phyloP scores from a whole-genome alignment of 176 grass and related monocot genomes.

The Oryza rufipogon region DNA sequence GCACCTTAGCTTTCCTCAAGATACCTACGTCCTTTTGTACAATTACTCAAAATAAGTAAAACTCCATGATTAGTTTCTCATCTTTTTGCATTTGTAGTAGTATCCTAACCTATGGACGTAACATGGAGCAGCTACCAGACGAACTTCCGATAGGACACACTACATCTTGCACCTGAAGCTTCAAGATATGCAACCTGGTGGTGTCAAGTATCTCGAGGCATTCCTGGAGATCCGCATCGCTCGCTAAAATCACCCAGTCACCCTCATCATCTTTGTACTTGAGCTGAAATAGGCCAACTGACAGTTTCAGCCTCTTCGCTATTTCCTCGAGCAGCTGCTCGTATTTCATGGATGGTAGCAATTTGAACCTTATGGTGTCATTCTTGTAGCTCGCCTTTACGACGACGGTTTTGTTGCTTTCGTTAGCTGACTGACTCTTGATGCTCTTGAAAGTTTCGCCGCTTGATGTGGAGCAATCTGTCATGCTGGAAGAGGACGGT shows the following conservation, averaged over 20 bases:
- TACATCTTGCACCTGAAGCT: conserved; percentile 57
- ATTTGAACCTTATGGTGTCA: conserved; percentile 53
- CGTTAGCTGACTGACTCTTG: background rate
- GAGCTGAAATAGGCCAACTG: conserved; percentile 48
- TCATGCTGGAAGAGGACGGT: conserved; percentile 48
- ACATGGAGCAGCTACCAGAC: conserved; percentile 12
- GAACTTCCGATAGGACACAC: conserved; percentile 30
- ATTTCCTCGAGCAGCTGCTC: conserved; percentile 48
- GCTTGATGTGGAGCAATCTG: conserved; percentile 48
- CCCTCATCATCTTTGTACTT: conserved; percentile 70
- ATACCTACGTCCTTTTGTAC: background rate
- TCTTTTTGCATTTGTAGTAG: background rate
- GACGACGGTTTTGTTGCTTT: background rate
- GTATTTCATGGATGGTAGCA: conserved; percentile 45
- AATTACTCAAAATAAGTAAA: background rate
- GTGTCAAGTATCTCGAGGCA: conserved; percentile 54
- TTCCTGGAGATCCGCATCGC: conserved; percentile 54
- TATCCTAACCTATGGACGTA: background rate
- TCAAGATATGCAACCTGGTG: conserved; percentile 6
- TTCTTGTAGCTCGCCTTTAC: conserved; percentile 64
- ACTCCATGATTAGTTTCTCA: background rate
- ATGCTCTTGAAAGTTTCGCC: conserved; percentile 36
- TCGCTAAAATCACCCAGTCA: conserved; percentile 59
- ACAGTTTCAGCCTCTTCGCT: conserved; percentile 54
- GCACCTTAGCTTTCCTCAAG: background rate